Evolutionary conservation across 2,329 filamentous ascomycete species (phyloP), one percentile per base, ranked within the genome.

Genomic region (Rugonectria rugulosa): DNA sequence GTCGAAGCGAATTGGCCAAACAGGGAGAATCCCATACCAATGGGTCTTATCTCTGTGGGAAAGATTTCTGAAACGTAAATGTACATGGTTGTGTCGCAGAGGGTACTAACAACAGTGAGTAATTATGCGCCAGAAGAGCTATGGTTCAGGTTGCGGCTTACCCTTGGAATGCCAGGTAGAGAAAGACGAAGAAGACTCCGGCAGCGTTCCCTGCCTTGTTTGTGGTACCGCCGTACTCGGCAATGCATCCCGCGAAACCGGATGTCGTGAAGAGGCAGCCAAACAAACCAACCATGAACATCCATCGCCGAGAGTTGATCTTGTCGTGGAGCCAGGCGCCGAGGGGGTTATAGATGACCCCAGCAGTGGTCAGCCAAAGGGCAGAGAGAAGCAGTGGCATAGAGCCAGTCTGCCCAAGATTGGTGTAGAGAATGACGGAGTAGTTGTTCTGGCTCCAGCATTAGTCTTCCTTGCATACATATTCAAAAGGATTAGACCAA

Each of bases 121-220:
- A 32, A n/a, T 12, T n/a, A 10, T 5, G 10, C 12, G 6, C 7
- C 2, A 27, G 1, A 14, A n/a, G 15, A 14, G 2, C 14, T 11
- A 5, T 14, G 4, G 12, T 29, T 12, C 10, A n/a, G 7, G 21
- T 27, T 42, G 11, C 1, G 24, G 12, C 72, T 61, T 65, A 73
- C 62, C 76, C 78, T 54, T 81, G 79, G 59, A 82, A 81, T 0
- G 78, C 74, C 10, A 83, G 70, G 53, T 82, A 79, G 1, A 81
- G 54, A 10, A 77, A 77, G 14, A 79, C 72, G n/a, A 80, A 73
- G 31, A 79, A 73, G 1, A 75, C 75, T 12, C 74, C 74, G 0
- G 72, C 60, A 3, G 74, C 73, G 27, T 76, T 75, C 0, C 76
- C 75, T 2, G 71, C 73, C 14, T 72, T 65, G 60, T 75, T 75